Percentiles rank a stretch among this genome's conserved stretches.
phyloP scores from a whole-genome alignment of 2,329 filamentous ascomycete genomes.

The Botryotinia calthae region DNA sequence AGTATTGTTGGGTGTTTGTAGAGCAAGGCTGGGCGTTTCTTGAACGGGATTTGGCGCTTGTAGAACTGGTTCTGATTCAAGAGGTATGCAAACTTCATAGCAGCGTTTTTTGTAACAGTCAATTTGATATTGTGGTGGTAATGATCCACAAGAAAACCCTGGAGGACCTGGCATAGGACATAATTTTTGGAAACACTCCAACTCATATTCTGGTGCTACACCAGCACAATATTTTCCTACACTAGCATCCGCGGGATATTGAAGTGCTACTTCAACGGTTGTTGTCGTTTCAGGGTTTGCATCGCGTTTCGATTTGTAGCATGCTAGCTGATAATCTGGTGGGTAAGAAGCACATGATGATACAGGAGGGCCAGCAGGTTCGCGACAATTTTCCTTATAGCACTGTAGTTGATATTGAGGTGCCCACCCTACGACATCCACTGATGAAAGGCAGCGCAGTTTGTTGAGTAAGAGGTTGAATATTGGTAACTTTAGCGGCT shows the following conservation, averaged over 20 bases:
- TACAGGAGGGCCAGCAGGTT: neutral
- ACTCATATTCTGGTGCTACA: neutral
- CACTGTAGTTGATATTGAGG: neutral
- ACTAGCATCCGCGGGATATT: neutral
- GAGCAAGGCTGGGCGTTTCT: neutral
- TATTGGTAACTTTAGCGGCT: neutral
- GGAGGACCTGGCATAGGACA: neutral
- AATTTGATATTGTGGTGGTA: neutral
- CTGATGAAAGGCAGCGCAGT: neutral
- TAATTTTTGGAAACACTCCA: neutral
- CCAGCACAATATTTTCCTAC: neutral
- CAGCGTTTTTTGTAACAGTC: neutral
- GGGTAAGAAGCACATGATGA: conserved; percentile 1
- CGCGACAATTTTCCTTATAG: neutral
- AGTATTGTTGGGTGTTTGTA: neutral
- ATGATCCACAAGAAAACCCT: neutral
- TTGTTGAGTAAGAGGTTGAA: neutral
- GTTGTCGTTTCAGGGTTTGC: neutral
- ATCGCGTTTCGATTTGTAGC: neutral
- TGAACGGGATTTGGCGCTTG: neutral
- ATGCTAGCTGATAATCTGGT: neutral
- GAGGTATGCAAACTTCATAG: neutral
- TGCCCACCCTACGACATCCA: neutral
- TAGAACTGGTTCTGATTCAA: neutral
- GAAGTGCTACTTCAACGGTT: neutral